phyloP scores from a whole-genome alignment of 371 early-diverging fungal genomes.

The Mucor racemosus region DNA sequence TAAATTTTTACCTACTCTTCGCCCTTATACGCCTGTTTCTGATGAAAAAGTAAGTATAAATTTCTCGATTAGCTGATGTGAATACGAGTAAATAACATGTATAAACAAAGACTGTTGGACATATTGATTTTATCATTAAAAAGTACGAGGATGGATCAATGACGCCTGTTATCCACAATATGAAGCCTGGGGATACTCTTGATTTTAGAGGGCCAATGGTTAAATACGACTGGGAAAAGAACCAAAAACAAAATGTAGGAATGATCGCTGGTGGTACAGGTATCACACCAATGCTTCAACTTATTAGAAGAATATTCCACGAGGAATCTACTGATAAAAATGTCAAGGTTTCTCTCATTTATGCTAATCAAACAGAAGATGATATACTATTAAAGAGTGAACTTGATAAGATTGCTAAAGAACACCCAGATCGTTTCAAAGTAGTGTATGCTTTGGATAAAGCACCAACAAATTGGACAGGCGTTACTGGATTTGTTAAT shows the following conservation, averaged over 20 bases:
- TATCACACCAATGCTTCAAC: slow-evolving; percentile 86
- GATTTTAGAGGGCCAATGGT: slow-evolving; percentile 91
- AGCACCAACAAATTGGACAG: slow-evolving; percentile 66
- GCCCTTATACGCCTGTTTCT: slow-evolving; percentile 92
- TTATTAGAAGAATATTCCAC: slow-evolving; percentile 69
- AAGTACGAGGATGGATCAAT: slow-evolving; percentile 72
- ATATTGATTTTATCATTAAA: slow-evolving; percentile 92
- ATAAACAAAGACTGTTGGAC: slow-evolving; percentile 55
- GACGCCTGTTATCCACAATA: slow-evolving; percentile 75
- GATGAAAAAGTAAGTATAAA: slow-evolving; percentile 53
- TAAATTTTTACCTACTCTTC: slow-evolving; percentile 68
- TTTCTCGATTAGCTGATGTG: too few relatives aligned
- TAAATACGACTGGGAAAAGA: slow-evolving; percentile 81
- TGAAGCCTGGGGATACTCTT: slow-evolving; percentile 85
- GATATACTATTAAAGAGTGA: slow-evolving; percentile 88
- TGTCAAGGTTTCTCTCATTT: slow-evolving; percentile 86
- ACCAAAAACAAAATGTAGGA: slow-evolving; percentile 78
- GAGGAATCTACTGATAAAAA: slow-evolving; percentile 70
- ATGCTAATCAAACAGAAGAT: slow-evolving; percentile 82
- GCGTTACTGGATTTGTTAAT: slow-evolving; percentile 76
- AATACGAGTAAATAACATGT: not conserved
- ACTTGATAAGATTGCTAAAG: slow-evolving; percentile 69
- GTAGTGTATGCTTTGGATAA: slow-evolving; percentile 83
- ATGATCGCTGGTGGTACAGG: slow-evolving; percentile 59
- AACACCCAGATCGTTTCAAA: slow-evolving; percentile 79